These are phyloP conservation scores for Aegilops sharonensis DNA, from an alignment of 176 grass and related monocot genomes.

Conservation along the genomic window DNA sequence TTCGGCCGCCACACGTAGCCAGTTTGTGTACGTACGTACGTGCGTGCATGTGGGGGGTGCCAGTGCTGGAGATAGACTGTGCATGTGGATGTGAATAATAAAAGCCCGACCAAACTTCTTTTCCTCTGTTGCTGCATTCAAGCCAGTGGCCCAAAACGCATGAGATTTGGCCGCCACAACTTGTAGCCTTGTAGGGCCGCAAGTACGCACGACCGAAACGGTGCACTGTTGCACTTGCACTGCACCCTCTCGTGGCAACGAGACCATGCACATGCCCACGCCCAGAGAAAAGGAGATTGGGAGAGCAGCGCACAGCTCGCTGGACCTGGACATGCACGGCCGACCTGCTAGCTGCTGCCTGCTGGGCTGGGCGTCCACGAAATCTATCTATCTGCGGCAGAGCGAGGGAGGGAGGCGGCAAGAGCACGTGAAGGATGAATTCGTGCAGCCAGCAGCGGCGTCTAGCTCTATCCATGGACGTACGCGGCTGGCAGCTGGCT, in stretches of 20 bases:
- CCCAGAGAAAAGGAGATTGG: neutral
- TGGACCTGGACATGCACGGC: neutral
- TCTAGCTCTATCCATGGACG: neutral
- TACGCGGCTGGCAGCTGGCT: neutral
- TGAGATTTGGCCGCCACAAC: neutral
- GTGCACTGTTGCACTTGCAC: neutral
- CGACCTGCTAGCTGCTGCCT: neutral
- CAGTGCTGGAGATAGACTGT: too few relatives aligned
- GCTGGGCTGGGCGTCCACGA: neutral
- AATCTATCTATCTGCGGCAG: neutral
- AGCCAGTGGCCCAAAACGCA: neutral
- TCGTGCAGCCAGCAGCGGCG: neutral
- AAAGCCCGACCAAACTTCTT: neutral
- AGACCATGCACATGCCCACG: neutral
- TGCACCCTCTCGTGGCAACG: neutral
- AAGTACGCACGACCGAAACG: neutral
- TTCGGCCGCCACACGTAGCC: too few relatives aligned
- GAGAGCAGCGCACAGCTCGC: conserved; percentile 1
- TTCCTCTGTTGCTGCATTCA: neutral
- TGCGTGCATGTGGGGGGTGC: neutral
- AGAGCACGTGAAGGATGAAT: conserved; percentile 50
- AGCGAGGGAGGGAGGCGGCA: conserved; percentile 1
- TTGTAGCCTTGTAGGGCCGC: neutral
- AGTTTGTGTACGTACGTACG: too few relatives aligned
- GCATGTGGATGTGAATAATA: neutral